phyloP scores from a whole-genome alignment of 2,329 filamentous ascomycete species.

The Aspergillus aculeatus region DNA sequence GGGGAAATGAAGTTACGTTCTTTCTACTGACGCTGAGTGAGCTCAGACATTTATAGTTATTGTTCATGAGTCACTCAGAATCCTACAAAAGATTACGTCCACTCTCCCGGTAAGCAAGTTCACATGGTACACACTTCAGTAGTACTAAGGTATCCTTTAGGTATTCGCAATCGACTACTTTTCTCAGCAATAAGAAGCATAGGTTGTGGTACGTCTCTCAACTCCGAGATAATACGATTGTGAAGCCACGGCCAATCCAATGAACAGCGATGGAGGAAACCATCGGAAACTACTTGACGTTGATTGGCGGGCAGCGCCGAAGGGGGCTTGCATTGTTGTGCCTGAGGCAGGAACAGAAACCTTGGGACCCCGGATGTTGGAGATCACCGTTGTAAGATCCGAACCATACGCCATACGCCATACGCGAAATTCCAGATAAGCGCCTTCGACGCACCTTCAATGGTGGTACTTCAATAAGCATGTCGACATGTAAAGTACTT shows the following conservation, averaged over 20 bases:
- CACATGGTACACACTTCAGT: not conserved
- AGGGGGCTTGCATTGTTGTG: not conserved
- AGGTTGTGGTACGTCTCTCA: not conserved
- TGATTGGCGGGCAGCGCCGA: constrained; percentile 33
- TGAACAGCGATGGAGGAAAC: constrained; percentile 15
- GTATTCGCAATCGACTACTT: not conserved
- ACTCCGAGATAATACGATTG: constrained; percentile 10
- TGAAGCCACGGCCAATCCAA: constrained; percentile 8
- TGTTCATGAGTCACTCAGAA: not conserved
- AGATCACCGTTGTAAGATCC: not conserved
- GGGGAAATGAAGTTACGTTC: not conserved
- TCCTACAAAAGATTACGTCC: not conserved
- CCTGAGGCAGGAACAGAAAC: constrained; percentile 15
- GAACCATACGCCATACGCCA: not conserved
- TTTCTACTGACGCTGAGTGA: not conserved
- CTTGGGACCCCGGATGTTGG: constrained; percentile 2
- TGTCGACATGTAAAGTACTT: constrained; percentile 35
- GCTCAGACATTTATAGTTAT: no score
- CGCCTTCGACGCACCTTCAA: constrained; percentile 3
- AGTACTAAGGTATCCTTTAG: not conserved
- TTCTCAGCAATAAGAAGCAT: not conserved
- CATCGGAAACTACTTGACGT: constrained; percentile 11
- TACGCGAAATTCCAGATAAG: not conserved
- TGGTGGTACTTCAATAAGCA: constrained; percentile 20
- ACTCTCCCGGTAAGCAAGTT: no score